Conservation (phyloP, 371 early-diverging fungal species). For the Rhizopus arrhizus region DNA sequence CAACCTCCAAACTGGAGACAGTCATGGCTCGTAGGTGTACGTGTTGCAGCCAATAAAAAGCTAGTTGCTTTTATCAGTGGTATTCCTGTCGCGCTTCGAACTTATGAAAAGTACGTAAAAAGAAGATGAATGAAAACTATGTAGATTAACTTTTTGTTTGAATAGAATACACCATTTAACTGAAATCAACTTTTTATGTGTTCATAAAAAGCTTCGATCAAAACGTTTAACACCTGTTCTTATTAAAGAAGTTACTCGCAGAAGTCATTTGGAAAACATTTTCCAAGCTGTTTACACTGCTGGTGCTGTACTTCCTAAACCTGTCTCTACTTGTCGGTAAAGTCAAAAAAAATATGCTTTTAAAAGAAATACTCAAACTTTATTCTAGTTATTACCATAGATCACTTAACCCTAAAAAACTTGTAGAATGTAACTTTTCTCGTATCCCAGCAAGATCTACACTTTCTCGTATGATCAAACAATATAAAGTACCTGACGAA, state of each 20-base stretch:
- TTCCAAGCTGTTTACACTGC: conserved; percentile 99
- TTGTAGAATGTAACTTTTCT: conserved; percentile 92
- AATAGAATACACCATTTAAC: conserved; percentile 67
- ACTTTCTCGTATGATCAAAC: conserved; percentile 73
- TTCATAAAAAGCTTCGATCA: conserved; percentile 93
- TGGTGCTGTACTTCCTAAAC: conserved; percentile 90
- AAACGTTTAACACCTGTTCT: conserved; percentile 98
- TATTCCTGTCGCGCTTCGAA: conserved; percentile 80
- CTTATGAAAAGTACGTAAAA: conserved; percentile 67
- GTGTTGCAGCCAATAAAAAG: conserved; percentile 78
- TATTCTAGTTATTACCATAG: conserved; percentile 86
- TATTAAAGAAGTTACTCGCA: conserved; percentile 97
- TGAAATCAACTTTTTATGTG: conserved; percentile 98
- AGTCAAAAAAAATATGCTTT: neutral
- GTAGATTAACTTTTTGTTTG: neutral
- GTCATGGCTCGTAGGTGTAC: conserved; percentile 92
- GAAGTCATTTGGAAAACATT: conserved; percentile 90
- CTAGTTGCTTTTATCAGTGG: conserved; percentile 96
- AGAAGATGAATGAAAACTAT: neutral
- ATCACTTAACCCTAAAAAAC: conserved; percentile 89
- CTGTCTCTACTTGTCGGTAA: conserved; percentile 79
- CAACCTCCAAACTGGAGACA: conserved; percentile 90
- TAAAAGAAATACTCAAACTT: neutral
- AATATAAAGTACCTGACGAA: conserved; percentile 70
- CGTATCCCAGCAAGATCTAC: conserved; percentile 72